Base-by-base conservation (phyloP, 2,329 filamentous ascomycete genomes). In the Pseudogymnoascus sp. region DNA sequence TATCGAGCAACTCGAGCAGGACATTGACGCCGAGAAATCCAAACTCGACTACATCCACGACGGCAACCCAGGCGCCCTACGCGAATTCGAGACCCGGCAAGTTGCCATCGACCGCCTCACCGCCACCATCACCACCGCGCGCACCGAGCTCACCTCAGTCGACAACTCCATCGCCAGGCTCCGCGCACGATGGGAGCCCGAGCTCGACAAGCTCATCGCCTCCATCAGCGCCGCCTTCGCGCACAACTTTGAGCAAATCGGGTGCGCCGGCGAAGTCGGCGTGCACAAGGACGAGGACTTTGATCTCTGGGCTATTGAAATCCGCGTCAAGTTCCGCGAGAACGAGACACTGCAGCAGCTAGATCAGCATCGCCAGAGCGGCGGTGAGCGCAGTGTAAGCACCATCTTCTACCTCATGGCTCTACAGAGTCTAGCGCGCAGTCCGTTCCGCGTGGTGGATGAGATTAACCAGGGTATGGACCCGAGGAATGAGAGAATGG, bases 381-480 rank as follows among this genome's bases (percentile, higher is more conserved):
- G 94, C 69, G 94, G 94, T 65, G 94, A 99, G 77, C 88, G 94
- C 63, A 91, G 94, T 22, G 93, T 99, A 20, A 96, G 91, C 20
- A 99, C 94, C 12, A 96, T 97, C 71, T 99, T 97, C 81, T 99
- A 95, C 77, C 90, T 99, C 61, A 97, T 99, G 92, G 91, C 94
- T 4, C 83, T 99, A 25, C 94, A 99, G 74, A 90, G 90, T 58
- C 86, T 99, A 69, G 93, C 94, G 14, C 89, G 92, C 69, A 92
- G 92, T 3, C 94, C 94, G 1, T 99, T 99, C 83, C 91, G 94
- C 59, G 93, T 99, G 58, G 94, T 99, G 63, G 94, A 99, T 75
- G 94, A 99, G 77, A 99, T 99, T 80, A 99, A 99, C 72, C 94
- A 99, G 76, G 94, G 94, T 67, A 99, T 99, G 94, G 94, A 99